Conservation (phyloP, 345 rosid species). For the Crucihimalaya himalaica region DNA sequence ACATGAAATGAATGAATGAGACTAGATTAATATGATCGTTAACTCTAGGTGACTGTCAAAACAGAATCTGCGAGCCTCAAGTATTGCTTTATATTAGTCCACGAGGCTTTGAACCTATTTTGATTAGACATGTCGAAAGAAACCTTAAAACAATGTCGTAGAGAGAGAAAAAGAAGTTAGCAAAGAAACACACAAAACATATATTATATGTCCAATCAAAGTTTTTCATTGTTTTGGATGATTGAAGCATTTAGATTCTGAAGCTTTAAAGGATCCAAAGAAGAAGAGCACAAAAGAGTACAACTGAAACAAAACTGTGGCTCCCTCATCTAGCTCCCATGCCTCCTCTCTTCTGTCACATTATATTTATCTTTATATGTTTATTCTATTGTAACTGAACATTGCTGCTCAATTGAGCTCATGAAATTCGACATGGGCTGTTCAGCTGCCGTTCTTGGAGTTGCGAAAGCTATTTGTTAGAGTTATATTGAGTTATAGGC, state of each 20-base stretch:
- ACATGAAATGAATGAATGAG: background rate
- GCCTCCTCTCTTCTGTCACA: constrained; percentile 36
- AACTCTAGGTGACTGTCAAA: too few relatives aligned
- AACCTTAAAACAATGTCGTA: constrained; percentile 39
- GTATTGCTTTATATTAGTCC: constrained; percentile 16
- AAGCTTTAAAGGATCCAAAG: constrained; percentile 41
- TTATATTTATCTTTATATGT: background rate
- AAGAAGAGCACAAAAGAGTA: constrained; percentile 45
- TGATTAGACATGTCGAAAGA: constrained; percentile 40
- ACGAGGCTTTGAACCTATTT: constrained; percentile 28
- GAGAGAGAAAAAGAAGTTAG: constrained; percentile 16
- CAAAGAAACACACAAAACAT: constrained; percentile 34
- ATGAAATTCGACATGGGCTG: too few relatives aligned
- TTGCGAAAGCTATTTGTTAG: too few relatives aligned
- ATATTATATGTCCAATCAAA: constrained; percentile 22
- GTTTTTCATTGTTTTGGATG: constrained; percentile 28
- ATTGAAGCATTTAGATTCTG: constrained; percentile 42
- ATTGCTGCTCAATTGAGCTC: too few relatives aligned
- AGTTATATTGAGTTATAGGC: too few relatives aligned
- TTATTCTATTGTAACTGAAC: too few relatives aligned
- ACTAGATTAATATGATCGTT: constrained; percentile 3
- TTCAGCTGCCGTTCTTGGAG: too few relatives aligned
- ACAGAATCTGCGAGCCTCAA: constrained; percentile 14
- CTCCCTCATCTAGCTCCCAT: constrained; percentile 38
- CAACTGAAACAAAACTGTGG: constrained; percentile 43